Evolutionary conservation across 163 green algal genomes (phyloP).

Genomic region (Scenedesmus sp.): DNA sequence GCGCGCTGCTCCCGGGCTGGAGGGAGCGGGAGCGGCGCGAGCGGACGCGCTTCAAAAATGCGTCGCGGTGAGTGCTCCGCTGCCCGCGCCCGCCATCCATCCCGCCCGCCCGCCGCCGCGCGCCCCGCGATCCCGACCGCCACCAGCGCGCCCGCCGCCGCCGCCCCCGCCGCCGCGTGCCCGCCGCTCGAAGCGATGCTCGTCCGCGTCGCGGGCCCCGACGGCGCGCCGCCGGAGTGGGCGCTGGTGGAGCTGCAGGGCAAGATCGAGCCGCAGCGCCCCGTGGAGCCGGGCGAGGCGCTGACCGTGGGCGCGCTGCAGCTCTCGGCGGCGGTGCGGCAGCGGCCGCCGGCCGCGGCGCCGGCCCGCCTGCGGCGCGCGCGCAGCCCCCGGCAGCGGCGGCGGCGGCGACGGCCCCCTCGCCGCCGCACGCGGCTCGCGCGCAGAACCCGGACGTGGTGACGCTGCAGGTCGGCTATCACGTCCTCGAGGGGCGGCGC

Average conservation of each 20-base stretch:
- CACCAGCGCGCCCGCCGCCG: too few species aligned
- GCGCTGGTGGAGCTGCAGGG: conserved; percentile 47
- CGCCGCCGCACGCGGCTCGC: neutral
- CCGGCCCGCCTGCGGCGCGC: neutral
- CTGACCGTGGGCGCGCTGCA: conserved; percentile 42
- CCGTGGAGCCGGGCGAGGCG: neutral
- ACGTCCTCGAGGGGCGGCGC: conserved; percentile 79
- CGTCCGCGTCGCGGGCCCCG: neutral
- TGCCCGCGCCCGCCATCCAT: too few species aligned
- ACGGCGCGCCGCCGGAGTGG: conserved; percentile 20
- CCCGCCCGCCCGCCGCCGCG: too few species aligned
- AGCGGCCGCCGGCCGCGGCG: neutral
- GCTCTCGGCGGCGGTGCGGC: neutral
- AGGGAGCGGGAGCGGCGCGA: too few species aligned
- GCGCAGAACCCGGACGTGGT: conserved; percentile 60
- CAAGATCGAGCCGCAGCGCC: conserved; percentile 32
- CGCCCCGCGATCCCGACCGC: too few species aligned
- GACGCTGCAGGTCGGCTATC: conserved; percentile 78
- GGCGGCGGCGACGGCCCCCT: too few species aligned
- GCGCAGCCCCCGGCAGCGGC: too few species aligned
- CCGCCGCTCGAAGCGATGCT: conserved; percentile 11
- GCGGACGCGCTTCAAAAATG: too few species aligned
- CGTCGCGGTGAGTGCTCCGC: too few species aligned
- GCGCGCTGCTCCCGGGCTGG: too few species aligned
- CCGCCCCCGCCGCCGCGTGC: too few species aligned